A percentile compares a stretch with the other conserved stretches of the same genome.
Conservation (phyloP, 1,284 basidiomycete genomes). For the Trametes sp. region DNA sequence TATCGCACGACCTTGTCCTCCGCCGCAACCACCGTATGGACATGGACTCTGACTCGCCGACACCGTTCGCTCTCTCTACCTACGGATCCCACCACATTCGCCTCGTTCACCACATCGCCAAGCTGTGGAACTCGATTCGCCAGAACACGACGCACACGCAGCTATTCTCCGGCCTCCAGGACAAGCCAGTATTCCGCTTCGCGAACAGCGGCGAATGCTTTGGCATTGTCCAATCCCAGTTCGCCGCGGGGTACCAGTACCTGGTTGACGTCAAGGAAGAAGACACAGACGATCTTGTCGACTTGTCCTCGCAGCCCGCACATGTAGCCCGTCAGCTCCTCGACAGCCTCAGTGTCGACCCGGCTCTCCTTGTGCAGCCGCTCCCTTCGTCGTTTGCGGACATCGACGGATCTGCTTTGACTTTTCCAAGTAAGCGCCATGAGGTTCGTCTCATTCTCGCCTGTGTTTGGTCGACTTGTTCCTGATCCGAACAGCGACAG, state of each 20-base stretch:
- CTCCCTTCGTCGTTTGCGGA: background rate
- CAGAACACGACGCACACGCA: no score
- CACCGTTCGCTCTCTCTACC: background rate
- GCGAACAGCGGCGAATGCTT: constrained; percentile 13
- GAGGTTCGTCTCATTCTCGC: background rate
- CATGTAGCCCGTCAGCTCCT: background rate
- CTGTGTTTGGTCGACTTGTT: no score
- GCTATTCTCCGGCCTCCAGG: background rate
- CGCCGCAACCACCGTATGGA: constrained; percentile 15
- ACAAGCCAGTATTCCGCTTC: background rate
- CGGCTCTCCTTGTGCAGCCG: background rate
- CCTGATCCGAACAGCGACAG: no score
- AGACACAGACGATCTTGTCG: constrained; percentile 4
- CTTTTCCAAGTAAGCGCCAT: background rate
- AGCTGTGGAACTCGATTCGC: constrained; percentile 3
- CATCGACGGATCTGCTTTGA: constrained; percentile 1
- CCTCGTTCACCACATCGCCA: constrained; percentile 6
- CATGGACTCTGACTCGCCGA: background rate
- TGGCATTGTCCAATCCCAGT: constrained; percentile 5
- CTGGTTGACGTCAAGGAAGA: constrained; percentile 18
- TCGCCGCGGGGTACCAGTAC: background rate
- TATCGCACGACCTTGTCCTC: constrained; percentile 16
- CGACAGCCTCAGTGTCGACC: background rate
- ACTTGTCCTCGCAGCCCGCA: constrained; percentile 7
- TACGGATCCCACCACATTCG: constrained; percentile 15